These are phyloP conservation scores for Malassezia brasiliensis DNA, from an alignment of 1,284 basidiomycete genomes.

Conservation along the genomic window DNA sequence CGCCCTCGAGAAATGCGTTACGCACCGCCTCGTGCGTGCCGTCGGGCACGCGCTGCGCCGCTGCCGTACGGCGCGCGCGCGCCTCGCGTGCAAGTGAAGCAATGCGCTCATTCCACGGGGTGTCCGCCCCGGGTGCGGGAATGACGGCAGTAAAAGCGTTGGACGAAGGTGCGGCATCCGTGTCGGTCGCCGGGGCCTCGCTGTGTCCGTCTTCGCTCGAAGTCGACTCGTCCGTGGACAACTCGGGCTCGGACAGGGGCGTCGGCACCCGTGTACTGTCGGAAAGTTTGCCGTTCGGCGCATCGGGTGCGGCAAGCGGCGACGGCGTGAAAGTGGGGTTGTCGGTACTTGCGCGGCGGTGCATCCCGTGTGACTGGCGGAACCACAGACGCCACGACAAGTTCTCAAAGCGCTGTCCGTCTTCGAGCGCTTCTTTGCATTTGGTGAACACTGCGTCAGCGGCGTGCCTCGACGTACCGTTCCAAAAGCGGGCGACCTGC, in stretches of 20 bases:
- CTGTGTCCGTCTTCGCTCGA: slow-evolving; percentile 9
- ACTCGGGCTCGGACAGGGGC: slow-evolving; percentile 13
- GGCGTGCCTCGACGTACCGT: slow-evolving; percentile 1
- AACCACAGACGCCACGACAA: slow-evolving; percentile 77
- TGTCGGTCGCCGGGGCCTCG: not conserved
- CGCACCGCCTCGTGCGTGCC: not conserved
- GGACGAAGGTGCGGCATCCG: not conserved
- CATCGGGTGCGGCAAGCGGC: too few species aligned
- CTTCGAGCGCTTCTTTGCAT: slow-evolving; percentile 65
- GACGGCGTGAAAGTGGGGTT: not conserved
- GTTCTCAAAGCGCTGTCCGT: slow-evolving; percentile 70
- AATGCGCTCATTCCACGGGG: slow-evolving; percentile 1
- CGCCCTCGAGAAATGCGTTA: not conserved
- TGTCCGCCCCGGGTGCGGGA: not conserved
- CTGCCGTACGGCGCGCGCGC: not conserved
- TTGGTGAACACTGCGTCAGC: slow-evolving; percentile 64
- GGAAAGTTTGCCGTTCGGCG: not conserved
- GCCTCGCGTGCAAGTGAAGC: not conserved
- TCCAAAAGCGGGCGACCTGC: slow-evolving; percentile 8
- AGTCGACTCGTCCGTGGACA: slow-evolving; percentile 15
- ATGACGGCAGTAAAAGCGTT: slow-evolving; percentile 9
- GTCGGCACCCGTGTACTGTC: not conserved
- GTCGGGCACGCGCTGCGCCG: not conserved
- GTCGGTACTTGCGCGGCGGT: not conserved
- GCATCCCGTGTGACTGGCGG: slow-evolving; percentile 51